Conservation (phyloP, 2,329 filamentous ascomycete species). For the Sarocladium strictum region DNA sequence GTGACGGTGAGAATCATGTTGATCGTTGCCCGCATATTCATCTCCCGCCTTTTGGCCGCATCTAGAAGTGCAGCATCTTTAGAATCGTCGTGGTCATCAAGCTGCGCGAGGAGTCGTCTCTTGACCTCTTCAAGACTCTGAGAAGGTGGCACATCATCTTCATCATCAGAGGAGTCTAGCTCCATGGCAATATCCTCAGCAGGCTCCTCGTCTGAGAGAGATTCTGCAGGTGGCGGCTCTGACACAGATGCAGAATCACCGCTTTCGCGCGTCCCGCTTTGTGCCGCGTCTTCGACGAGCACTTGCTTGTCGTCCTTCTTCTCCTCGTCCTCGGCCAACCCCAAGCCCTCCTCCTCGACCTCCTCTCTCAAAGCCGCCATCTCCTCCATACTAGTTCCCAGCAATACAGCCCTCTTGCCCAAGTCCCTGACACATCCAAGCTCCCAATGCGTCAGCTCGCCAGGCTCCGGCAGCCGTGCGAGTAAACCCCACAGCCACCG, state of each 20-base stretch:
- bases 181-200: constrained; percentile 37
- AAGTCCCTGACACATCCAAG: constrained; percentile 73
- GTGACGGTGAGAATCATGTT: constrained; percentile 89
- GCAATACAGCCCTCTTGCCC: constrained; percentile 65
- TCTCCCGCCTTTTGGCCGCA: constrained; percentile 28
- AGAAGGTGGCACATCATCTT: constrained; percentile 26
- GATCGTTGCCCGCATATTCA: constrained; percentile 63
- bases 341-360: constrained; percentile 33
- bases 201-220: constrained; percentile 17
- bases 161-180: constrained; percentile 29
- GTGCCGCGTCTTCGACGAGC: constrained; percentile 15
- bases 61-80: constrained; percentile 20
- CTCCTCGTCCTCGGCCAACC: constrained; percentile 39
- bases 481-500: constrained; percentile 83
- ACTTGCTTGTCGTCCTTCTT: constrained; percentile 34
- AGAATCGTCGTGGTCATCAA: constrained; percentile 27
- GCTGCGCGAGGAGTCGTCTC: constrained; percentile 38
- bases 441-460: constrained; percentile 69
- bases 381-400: constrained; percentile 49
- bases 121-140: constrained; percentile 41
- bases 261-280: constrained; percentile 14
- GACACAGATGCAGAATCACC: not conserved
- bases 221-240: not conserved
- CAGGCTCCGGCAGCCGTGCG: constrained; percentile 66
- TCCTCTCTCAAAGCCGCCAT: constrained; percentile 42